Percentiles rank a stretch among this genome's conserved stretches.
phyloP scores from a whole-genome alignment of 768 basidiomycete genomes.

The Gautieria morchelliformis region DNA sequence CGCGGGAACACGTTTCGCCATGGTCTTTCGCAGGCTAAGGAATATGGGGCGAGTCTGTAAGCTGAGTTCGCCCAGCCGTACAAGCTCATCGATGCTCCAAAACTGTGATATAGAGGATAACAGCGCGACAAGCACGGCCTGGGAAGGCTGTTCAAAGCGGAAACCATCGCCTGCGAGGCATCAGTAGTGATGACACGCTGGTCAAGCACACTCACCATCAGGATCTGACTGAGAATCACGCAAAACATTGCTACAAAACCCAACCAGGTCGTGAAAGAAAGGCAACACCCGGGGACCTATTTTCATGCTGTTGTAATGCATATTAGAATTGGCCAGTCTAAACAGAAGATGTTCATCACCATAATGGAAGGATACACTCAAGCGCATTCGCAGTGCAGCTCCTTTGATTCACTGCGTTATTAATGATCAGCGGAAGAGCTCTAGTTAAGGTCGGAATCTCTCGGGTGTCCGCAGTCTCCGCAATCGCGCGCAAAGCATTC shows the following conservation, averaged over 20 bases:
- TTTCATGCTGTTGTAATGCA: constrained; percentile 38
- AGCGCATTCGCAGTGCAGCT: constrained; percentile 33
- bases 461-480: constrained; percentile 42
- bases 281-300: constrained; percentile 88
- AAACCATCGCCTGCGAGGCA: not conserved
- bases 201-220: not conserved
- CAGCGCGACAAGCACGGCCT: constrained; percentile 52
- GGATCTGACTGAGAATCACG: not conserved
- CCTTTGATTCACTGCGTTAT: constrained; percentile 32
- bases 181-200: not conserved
- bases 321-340: constrained; percentile 7
- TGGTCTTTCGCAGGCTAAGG: constrained; percentile 43
- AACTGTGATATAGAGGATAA: constrained; percentile 75
- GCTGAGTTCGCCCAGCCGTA: constrained; percentile 45
- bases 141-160: constrained; percentile 24
- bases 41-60: constrained; percentile 34
- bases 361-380: constrained; percentile 46
- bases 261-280: constrained; percentile 61
- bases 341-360: constrained; percentile 33
- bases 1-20: constrained; percentile 63
- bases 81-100: constrained; percentile 56
- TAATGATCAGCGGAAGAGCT: constrained; percentile 49
- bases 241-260: constrained; percentile 35
- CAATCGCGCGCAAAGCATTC: constrained; percentile 50
- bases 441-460: constrained; percentile 61